Base-by-base conservation (phyloP, 495 filamentous ascomycete genomes). In the Tuber borchii region DNA sequence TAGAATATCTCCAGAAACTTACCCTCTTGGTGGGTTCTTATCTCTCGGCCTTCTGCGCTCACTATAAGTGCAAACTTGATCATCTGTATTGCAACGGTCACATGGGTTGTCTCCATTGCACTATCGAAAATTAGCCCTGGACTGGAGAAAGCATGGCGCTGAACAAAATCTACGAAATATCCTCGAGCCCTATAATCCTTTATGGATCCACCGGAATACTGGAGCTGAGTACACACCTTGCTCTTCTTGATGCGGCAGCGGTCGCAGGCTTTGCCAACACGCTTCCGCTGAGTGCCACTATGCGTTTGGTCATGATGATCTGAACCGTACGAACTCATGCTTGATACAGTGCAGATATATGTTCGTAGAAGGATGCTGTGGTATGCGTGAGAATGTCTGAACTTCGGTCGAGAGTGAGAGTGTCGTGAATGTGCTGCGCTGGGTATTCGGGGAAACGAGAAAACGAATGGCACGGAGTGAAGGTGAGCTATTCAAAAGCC, bases 1-100 rank as follows among this genome's bases (percentile, higher is more conserved):
- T 12, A n/a, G 8, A 51, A 68, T 73, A 73, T 79, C 56, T 74
- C 43, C 16, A 61, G 70, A 81, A 81, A 85, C 87, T 84, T 81
- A 90, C 88, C 88, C 88, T 83, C 89, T 90, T 17, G 88, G 88
- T 80, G 90, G 89, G 77, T 89, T 87, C 84, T 89, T 89, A 78
- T 90, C 88, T 73, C 89, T 88, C 56, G 87, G 86, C 83, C 88
- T 88, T 82, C 89, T 90, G 71, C 89, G 85, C 76, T 90, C 89
- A 31, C 88, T 89, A 82, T 89, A 90, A 61, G 89, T 86, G 77
- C 89, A 90, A 76, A 90, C 87, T 61, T 87, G 86, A 83, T 90
- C 88, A 74, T 90, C 89, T 61, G 87, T 84, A 76, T 86, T 84
- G 84, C 89, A 90, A 73, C 89, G 87, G 78, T 86, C 86, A 82